phyloP scores from a whole-genome alignment of 176 grass and related monocot species.

The Triticum turgidum region DNA sequence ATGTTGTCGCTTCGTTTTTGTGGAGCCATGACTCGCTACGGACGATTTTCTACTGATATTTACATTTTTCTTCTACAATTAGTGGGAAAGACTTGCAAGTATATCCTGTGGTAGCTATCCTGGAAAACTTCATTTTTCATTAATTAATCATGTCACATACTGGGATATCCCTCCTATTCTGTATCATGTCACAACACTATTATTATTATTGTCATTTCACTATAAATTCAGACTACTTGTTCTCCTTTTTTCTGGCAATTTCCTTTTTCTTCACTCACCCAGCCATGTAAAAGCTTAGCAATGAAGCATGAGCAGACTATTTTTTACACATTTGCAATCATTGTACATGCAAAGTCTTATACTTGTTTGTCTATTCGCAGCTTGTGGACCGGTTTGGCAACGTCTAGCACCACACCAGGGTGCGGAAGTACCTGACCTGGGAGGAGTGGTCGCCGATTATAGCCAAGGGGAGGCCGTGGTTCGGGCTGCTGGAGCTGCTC shows the following conservation, averaged over 20 bases:
- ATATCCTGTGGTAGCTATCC: not conserved
- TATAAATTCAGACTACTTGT: not conserved
- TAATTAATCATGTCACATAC: not conserved
- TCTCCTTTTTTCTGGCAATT: not conserved
- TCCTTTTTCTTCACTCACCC: not conserved
- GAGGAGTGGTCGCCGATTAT: constrained; percentile 70
- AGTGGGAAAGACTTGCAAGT: not conserved
- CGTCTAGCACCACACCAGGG: constrained; percentile 80
- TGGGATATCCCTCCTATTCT: not conserved
- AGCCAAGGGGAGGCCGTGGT: constrained; percentile 78
- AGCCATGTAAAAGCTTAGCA: too few species aligned
- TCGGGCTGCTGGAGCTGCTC: constrained; percentile 65
- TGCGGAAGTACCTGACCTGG: constrained; percentile 67
- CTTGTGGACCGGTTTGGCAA: constrained; percentile 82
- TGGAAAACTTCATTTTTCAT: not conserved
- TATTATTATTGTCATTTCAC: constrained; percentile 4
- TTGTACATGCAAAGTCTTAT: not conserved
- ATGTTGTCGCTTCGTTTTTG: not conserved
- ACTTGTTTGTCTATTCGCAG: constrained; percentile 39
- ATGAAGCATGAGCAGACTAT: too few species aligned
- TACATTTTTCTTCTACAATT: not conserved
- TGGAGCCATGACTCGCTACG: not conserved
- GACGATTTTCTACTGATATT: not conserved
- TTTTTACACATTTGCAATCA: not conserved
- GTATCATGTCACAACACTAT: not conserved